Base-by-base conservation (phyloP, 177 flowering plant species). In the Tripterygium wilfordii region DNA sequence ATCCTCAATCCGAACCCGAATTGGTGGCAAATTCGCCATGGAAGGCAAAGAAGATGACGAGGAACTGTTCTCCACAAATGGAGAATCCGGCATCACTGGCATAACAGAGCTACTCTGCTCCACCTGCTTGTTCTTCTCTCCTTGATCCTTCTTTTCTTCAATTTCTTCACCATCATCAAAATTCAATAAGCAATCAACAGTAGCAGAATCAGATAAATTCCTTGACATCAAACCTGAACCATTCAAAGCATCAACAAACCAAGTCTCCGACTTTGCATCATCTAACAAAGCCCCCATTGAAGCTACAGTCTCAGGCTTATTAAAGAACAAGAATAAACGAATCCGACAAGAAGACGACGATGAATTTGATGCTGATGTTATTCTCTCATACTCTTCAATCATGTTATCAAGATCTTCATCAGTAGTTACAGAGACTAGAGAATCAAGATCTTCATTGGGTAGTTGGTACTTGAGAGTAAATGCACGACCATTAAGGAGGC, bases 241-340 rank as follows among this genome's bases (percentile, higher is more conserved):
- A 30, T 85, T 88, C 10, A 88, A 69, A 0, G 95, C 96, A 37
- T 88, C 88, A 4, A 85, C 82, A 38, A 88, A 88, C 96, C 96
- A 88, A 1, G 79, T 72, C 59, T 85, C 96, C 0, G 86, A 79
- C 41, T 85, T 85, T 10, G 83, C 72, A 37, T 79, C 88, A 17
- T 74, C 86, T 0, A 88, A 69, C 0, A 86, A 63, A 0, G 79
- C 59, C 0, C 95, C 95, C 66, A 88, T 75, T 0, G 96, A 82
- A 5, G 77, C 65, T 3, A 82, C 64, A 0, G 85, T 66, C 3
- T 87, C 89, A 2, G 86, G 82, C 60, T 76, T 87, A 9, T 66
- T 37, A 13, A 69, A 66, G 57, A 84, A 87, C 22, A 84, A 66
- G 50, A 81, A 85, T 33, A 79, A 45, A 9, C 94, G 80, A 17